These are phyloP conservation scores for Grifola frondosa DNA, from an alignment of 1,284 basidiomycete species.

Conservation along the genomic window DNA sequence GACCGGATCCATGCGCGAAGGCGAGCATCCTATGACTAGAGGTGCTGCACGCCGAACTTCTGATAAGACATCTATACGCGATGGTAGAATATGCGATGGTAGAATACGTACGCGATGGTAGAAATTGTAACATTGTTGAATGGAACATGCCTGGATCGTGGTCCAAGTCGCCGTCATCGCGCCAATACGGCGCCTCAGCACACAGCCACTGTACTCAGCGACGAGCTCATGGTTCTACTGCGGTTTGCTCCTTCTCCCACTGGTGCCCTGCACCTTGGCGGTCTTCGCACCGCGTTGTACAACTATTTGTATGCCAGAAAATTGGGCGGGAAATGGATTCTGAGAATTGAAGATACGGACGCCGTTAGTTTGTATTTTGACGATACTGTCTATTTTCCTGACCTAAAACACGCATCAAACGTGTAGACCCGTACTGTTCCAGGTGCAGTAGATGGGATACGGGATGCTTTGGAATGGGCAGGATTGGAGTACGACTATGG, in stretches of 20 bases:
- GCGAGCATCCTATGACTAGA: no score
- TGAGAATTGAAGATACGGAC: constrained; percentile 97
- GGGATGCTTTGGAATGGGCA: constrained; percentile 85
- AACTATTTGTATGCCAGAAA: constrained; percentile 88
- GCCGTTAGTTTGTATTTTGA: constrained; percentile 51
- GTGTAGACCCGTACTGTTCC: constrained; percentile 74
- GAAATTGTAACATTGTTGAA: no score
- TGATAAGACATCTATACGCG: no score
- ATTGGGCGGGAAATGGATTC: constrained; percentile 82
- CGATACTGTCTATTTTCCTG: background rate
- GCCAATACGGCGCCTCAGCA: no score
- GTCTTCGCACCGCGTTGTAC: constrained; percentile 93
- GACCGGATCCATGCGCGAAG: no score
- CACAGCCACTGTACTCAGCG: no score
- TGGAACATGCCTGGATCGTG: no score
- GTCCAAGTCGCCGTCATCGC: no score
- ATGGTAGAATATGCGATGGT: no score
- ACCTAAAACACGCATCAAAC: background rate
- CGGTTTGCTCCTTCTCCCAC: constrained; percentile 98
- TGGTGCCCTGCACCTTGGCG: constrained; percentile 91
- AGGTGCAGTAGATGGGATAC: constrained; percentile 82
- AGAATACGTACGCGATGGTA: no score
- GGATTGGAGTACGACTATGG: constrained; percentile 92
- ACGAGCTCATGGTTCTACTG: constrained; percentile 71
- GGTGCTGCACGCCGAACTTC: no score